Percentiles rank a stretch among this genome's conserved stretches.
These are phyloP conservation scores for Apophysomyces elegans DNA, from an alignment of 371 early-diverging fungal genomes.

Conservation along the genomic window DNA sequence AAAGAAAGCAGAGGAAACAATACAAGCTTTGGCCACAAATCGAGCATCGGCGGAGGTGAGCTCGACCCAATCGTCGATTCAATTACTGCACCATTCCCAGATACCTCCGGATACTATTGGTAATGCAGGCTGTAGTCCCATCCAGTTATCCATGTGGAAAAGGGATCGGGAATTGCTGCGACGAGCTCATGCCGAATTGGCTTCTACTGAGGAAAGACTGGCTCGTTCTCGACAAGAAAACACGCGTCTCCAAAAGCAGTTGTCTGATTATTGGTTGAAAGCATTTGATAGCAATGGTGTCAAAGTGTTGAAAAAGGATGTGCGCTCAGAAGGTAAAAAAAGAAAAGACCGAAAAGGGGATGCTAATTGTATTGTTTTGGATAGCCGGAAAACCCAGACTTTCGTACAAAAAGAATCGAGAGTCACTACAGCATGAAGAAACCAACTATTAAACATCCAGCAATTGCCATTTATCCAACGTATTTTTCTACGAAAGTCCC, in stretches of 20 bases:
- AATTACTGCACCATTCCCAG: not conserved
- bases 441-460: too few species aligned
- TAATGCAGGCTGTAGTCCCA: not conserved
- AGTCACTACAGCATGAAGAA: too few species aligned
- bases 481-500: too few species aligned
- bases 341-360: not conserved
- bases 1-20: not conserved
- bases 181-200: not conserved
- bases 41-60: not conserved
- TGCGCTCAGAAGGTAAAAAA: not conserved
- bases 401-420: not conserved
- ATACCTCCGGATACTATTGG: too few species aligned
- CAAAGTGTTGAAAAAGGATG: not conserved
- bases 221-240: slow-evolving; percentile 2
- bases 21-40: not conserved
- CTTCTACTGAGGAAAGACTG: not conserved
- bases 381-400: not conserved
- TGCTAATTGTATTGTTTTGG: not conserved
- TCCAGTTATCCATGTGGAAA: slow-evolving; percentile 5
- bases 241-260: not conserved
- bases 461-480: too few species aligned
- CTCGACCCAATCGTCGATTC: not conserved
- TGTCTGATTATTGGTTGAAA: not conserved
- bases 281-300: not conserved
- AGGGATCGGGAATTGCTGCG: not conserved